These are phyloP conservation scores for Alternaria tenuissima DNA, from an alignment of 2,329 filamentous ascomycete genomes.

Conservation along the genomic window DNA sequence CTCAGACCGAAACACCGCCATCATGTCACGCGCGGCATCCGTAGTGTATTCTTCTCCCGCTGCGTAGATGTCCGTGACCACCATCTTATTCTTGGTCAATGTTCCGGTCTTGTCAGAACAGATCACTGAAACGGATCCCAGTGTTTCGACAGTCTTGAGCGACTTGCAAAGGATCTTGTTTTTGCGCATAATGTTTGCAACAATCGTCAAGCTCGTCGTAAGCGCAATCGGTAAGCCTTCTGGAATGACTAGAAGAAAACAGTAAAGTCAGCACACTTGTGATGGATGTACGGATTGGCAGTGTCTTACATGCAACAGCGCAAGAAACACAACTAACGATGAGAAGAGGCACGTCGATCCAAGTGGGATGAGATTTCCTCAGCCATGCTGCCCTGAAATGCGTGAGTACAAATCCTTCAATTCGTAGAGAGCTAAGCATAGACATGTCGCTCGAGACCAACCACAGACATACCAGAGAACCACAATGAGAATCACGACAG, in stretches of 20 bases:
- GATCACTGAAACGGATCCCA: slow-evolving; percentile 76
- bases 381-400: slow-evolving; percentile 70
- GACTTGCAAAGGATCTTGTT: slow-evolving; percentile 83
- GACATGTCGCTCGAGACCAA: neutral
- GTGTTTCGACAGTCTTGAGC: slow-evolving; percentile 78
- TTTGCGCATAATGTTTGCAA: slow-evolving; percentile 77
- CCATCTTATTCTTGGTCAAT: slow-evolving; percentile 75
- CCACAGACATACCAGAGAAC: slow-evolving; percentile 66
- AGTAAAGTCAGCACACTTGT: slow-evolving; percentile 2
- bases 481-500: slow-evolving; percentile 70
- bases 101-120: slow-evolving; percentile 82
- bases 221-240: slow-evolving; percentile 58
- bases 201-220: slow-evolving; percentile 73
- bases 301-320: slow-evolving; percentile 52
- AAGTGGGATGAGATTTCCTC: slow-evolving; percentile 70
- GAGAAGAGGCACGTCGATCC: slow-evolving; percentile 75
- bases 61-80: slow-evolving; percentile 73
- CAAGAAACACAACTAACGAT: slow-evolving; percentile 76
- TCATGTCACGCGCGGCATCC: slow-evolving; percentile 57
- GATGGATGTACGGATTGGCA: neutral
- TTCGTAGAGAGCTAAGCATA: neutral
- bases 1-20: slow-evolving; percentile 47
- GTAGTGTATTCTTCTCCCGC: slow-evolving; percentile 61
- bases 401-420: slow-evolving; percentile 16
- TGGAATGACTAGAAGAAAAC: slow-evolving; percentile 64